These are phyloP conservation scores for Coemansia sp. DNA, from an alignment of 192 early-diverging fungal genomes.

Conservation along the genomic window DNA sequence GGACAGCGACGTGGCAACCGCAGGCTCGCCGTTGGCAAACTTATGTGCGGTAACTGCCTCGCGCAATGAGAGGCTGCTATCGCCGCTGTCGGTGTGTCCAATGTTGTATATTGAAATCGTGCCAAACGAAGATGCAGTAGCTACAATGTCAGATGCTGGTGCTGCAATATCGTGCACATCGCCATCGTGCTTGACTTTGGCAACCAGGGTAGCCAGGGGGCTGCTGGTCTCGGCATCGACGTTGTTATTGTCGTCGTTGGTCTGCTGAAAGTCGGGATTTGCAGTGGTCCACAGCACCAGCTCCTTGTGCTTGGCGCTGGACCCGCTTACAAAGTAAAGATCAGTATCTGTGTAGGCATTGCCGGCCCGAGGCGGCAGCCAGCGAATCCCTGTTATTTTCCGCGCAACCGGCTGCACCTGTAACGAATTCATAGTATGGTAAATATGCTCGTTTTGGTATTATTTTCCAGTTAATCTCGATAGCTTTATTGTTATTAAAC, in stretches of 20 bases:
- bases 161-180: slow-evolving; percentile 33
- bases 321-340: slow-evolving; percentile 41
- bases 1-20: slow-evolving; percentile 31
- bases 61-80: slow-evolving; percentile 17
- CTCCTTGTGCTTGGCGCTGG: slow-evolving; percentile 43
- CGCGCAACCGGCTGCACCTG: slow-evolving; percentile 45
- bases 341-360: slow-evolving; percentile 48
- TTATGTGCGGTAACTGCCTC: slow-evolving; percentile 39
- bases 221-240: neutral
- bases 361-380: slow-evolving; percentile 48
- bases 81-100: neutral
- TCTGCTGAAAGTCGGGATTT: slow-evolving; percentile 40
- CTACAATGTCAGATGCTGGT: slow-evolving; percentile 13
- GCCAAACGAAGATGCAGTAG: slow-evolving; percentile 46
- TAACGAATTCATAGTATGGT: slow-evolving; percentile 28
- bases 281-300: slow-evolving; percentile 49
- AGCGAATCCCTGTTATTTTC: slow-evolving; percentile 34
- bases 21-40: slow-evolving; percentile 31
- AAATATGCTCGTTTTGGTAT: neutral
- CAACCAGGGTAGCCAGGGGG: slow-evolving; percentile 22
- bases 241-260: neutral
- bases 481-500: neutral
- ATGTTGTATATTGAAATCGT: slow-evolving; percentile 38
- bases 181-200: slow-evolving; percentile 31
- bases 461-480: neutral